These are phyloP conservation scores for Prunus dulcis DNA, from an alignment of 306 rosid species.

Conservation along the genomic window DNA sequence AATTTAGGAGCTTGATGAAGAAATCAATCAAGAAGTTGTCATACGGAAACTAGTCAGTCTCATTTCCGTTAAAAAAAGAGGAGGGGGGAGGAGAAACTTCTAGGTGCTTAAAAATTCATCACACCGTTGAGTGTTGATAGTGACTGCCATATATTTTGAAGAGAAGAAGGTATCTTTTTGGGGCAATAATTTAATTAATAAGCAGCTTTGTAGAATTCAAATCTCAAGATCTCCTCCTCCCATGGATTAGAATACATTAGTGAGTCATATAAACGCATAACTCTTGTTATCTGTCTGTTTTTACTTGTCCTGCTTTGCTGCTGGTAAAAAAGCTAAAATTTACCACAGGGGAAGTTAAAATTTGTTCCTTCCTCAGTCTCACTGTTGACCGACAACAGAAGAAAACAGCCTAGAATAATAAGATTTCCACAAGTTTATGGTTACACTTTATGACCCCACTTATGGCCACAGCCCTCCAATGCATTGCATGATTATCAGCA, in stretches of 20 bases:
- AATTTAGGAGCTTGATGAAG: neutral
- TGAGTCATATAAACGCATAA: neutral
- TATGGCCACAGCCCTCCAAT: neutral
- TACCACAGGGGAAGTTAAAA: neutral
- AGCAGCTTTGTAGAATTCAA: neutral
- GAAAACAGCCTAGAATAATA: neutral
- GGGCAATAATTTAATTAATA: neutral
- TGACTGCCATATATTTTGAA: neutral
- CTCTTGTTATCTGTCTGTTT: neutral
- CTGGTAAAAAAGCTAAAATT: neutral
- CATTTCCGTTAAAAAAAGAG: neutral
- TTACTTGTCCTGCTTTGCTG: neutral
- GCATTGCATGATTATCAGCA: neutral
- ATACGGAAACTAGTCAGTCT: neutral
- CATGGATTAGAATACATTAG: neutral
- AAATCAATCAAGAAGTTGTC: neutral
- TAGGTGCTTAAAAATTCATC: neutral
- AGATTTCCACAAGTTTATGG: neutral
- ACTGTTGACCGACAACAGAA: neutral
- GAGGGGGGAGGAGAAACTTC: neutral
- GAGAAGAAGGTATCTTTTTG: neutral
- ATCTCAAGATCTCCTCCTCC: neutral
- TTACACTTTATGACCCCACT: conserved; percentile 7
- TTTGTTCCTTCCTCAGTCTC: neutral
- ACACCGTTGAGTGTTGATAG: neutral